These are phyloP conservation scores for Magnusiomyces suaveolens DNA, from an alignment of 1,139 yeast species.

Conservation along the genomic window DNA sequence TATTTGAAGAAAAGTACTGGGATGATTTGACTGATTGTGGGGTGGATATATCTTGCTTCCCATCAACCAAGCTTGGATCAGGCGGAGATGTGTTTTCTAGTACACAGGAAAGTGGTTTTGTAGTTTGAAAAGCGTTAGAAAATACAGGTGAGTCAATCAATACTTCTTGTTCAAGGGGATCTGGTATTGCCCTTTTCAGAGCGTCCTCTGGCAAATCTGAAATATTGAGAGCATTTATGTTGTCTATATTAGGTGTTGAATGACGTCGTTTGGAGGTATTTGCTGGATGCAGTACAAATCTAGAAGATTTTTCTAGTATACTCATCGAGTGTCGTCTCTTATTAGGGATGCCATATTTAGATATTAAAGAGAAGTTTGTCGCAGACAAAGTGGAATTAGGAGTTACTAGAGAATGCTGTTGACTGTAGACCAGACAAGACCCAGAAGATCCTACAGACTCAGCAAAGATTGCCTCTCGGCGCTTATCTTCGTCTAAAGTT, in stretches of 20 bases:
- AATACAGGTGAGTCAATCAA: too few relatives aligned
- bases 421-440: conserved; percentile 13
- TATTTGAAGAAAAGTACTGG: too few relatives aligned
- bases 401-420: conserved; percentile 10
- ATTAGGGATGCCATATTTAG: background rate
- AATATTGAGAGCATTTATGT: background rate
- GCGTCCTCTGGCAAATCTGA: background rate
- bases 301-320: conserved; percentile 3
- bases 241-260: conserved; percentile 2
- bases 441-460: conserved; percentile 15
- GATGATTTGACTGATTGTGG: too few relatives aligned
- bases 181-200: too few relatives aligned
- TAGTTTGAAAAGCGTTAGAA: too few relatives aligned
- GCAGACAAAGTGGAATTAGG: conserved; percentile 1
- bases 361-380: background rate
- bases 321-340: conserved; percentile 8
- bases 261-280: background rate
- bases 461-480: conserved; percentile 19
- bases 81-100: too few relatives aligned
- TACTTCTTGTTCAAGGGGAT: too few relatives aligned
- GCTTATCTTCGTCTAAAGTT: conserved; percentile 29
- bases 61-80: too few relatives aligned
- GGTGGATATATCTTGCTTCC: too few relatives aligned
- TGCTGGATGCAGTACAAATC: background rate
- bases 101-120: too few relatives aligned